phyloP scores from a whole-genome alignment of 2,329 filamentous ascomycete species.

The Ceratocystiopsis brevicomis region DNA sequence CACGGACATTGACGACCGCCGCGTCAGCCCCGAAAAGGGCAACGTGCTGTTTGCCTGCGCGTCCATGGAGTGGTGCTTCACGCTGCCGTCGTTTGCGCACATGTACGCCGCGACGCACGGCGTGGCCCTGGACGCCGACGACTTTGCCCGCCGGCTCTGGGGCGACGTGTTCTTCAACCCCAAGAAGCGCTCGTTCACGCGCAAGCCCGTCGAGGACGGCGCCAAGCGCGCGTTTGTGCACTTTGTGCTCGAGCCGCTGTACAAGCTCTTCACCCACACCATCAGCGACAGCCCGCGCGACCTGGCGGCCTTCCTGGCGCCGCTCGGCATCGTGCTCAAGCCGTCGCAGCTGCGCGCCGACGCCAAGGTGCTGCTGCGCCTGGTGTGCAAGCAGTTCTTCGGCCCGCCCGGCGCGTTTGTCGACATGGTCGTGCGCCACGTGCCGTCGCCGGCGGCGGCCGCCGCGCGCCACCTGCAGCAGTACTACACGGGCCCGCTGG shows the following conservation, averaged over 20 bases:
- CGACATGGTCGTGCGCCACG: conserved; percentile 80
- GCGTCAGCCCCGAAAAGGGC: conserved; percentile 86
- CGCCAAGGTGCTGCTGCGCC: conserved; percentile 68
- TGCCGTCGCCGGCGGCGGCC: conserved; percentile 70
- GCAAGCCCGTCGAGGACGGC: conserved; percentile 64
- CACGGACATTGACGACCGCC: conserved; percentile 26
- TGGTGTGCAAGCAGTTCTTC: conserved; percentile 92
- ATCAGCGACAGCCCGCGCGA: conserved; percentile 80
- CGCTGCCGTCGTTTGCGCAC: conserved; percentile 77
- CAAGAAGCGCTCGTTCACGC: conserved; percentile 71
- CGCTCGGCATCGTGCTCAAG: conserved; percentile 70
- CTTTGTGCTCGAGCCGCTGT: conserved; percentile 89
- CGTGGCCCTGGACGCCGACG: conserved; percentile 51
- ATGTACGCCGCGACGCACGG: conserved; percentile 88
- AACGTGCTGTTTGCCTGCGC: conserved; percentile 96
- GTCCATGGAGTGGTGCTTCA: conserved; percentile 93
- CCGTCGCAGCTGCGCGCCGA: conserved; percentile 83
- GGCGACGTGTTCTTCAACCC: conserved; percentile 96
- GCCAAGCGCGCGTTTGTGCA: conserved; percentile 79
- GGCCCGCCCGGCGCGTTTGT: conserved; percentile 78
- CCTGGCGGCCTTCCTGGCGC: conserved; percentile 57
- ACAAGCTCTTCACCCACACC: conserved; percentile 91
- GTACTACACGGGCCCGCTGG: conserved; percentile 81
- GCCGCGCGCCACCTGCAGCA: conserved; percentile 59
- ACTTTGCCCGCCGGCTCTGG: conserved; percentile 78